These are phyloP conservation scores for Debaryomyces hansenii DNA, from an alignment of 805 yeast species.

Conservation along the genomic window DNA sequence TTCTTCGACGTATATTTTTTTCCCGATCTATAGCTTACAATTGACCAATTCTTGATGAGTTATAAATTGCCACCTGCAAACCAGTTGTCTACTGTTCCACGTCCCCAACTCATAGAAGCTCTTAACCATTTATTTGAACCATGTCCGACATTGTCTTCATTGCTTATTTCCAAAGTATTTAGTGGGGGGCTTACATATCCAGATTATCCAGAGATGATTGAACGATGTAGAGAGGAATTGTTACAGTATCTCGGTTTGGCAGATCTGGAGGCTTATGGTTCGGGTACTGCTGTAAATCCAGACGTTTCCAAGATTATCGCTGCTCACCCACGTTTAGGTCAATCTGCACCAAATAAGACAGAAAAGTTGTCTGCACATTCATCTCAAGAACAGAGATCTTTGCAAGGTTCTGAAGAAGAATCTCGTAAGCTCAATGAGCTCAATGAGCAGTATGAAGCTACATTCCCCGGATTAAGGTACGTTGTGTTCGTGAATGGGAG, in stretches of 20 bases:
- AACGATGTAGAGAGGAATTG: slow-evolving; percentile 40
- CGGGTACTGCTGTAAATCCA: slow-evolving; percentile 18
- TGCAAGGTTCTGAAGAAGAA: slow-evolving; percentile 51
- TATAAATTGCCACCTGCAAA: slow-evolving; percentile 30
- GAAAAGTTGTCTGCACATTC: slow-evolving; percentile 63
- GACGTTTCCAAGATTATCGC: slow-evolving; percentile 60
- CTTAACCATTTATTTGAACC: slow-evolving; percentile 66
- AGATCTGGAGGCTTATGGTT: slow-evolving; percentile 19
- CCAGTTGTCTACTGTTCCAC: slow-evolving; percentile 16
- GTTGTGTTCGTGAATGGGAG: slow-evolving; percentile 91
- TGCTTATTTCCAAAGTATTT: slow-evolving; percentile 31
- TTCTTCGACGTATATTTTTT: not conserved
- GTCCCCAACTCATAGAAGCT: slow-evolving; percentile 32
- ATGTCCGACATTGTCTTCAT: slow-evolving; percentile 46
- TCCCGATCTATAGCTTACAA: not conserved
- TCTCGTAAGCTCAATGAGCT: slow-evolving; percentile 48
- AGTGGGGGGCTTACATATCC: slow-evolving; percentile 7
- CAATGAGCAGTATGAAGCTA: slow-evolving; percentile 62
- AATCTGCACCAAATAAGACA: slow-evolving; percentile 35
- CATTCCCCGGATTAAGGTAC: slow-evolving; percentile 69
- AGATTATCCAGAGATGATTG: slow-evolving; percentile 43
- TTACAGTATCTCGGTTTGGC: slow-evolving; percentile 26
- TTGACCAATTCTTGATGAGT: slow-evolving; percentile 1
- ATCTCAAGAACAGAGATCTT: slow-evolving; percentile 65
- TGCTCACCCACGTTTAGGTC: slow-evolving; percentile 90